These are phyloP conservation scores for Groenewaldozyma tartarivorans DNA, from an alignment of 805 yeast genomes.

Conservation along the genomic window DNA sequence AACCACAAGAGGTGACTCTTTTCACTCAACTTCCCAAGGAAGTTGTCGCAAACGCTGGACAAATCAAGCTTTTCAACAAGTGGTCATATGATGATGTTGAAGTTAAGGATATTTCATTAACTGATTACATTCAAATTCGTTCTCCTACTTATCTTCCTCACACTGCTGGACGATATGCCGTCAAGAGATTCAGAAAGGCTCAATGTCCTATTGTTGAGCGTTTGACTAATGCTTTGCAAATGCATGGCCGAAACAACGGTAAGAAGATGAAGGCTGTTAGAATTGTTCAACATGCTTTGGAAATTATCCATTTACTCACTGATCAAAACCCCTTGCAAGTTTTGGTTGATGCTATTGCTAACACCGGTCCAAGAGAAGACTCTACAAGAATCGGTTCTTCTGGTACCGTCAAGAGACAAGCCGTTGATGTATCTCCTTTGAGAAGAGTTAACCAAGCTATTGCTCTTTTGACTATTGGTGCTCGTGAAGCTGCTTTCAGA, in stretches of 20 bases:
- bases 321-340: constrained; percentile 99
- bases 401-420: constrained; percentile 99
- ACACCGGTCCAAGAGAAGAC: constrained; percentile 99
- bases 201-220: constrained; percentile 99
- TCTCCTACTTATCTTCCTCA: constrained; percentile 96
- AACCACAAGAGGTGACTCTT: constrained; percentile 49
- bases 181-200: constrained; percentile 99
- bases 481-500: constrained; percentile 99
- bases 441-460: constrained; percentile 99
- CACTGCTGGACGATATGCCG: constrained; percentile 99
- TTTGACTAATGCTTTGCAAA: constrained; percentile 98
- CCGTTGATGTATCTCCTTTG: constrained; percentile 99
- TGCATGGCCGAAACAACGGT: constrained; percentile 99
- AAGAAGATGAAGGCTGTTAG: constrained; percentile 99
- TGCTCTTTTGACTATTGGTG: constrained; percentile 97
- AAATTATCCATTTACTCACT: constrained; percentile 92
- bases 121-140: constrained; percentile 97
- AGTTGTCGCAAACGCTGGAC: constrained; percentile 90
- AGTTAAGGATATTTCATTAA: constrained; percentile 94
- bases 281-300: constrained; percentile 98
- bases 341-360: constrained; percentile 96
- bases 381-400: constrained; percentile 99
- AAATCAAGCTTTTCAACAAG: constrained; percentile 98
- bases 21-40: constrained; percentile 97
- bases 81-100: constrained; percentile 98